phyloP scores from a whole-genome alignment of 768 basidiomycete genomes.

The Boletus vermiculosoides region DNA sequence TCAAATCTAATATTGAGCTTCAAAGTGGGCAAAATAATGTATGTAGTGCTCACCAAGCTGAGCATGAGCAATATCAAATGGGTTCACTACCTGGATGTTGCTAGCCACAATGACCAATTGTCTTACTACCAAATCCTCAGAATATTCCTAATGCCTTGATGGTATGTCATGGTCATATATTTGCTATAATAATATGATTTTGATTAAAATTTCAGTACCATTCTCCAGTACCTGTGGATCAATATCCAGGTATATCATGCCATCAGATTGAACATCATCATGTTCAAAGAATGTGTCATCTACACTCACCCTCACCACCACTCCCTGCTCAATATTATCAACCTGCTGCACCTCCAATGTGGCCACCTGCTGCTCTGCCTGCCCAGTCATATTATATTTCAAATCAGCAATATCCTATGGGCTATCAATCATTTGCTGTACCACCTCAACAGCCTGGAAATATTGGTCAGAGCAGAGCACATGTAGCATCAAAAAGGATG shows the following conservation, averaged over 20 bases:
- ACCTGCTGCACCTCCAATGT: background rate
- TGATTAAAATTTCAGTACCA: background rate
- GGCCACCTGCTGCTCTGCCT: too few species aligned
- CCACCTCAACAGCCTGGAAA: too few species aligned
- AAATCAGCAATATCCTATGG: background rate
- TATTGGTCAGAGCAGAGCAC: too few species aligned
- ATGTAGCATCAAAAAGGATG: too few species aligned
- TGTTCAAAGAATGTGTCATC: background rate
- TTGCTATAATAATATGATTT: background rate
- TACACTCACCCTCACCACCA: background rate
- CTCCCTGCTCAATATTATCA: background rate
- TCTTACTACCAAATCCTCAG: too few species aligned
- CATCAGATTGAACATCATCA: background rate
- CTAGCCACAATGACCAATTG: too few species aligned
- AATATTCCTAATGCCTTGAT: background rate
- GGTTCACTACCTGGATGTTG: too few species aligned
- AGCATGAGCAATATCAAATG: too few species aligned
- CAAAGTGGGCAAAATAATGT: too few species aligned
- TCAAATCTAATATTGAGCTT: too few species aligned
- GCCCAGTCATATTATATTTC: too few species aligned
- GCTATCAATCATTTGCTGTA: background rate
- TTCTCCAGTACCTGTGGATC: background rate
- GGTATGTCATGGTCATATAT: background rate
- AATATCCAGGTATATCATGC: background rate
- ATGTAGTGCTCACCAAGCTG: too few species aligned